Percentiles rank a stretch among this genome's conserved stretches.
These are phyloP conservation scores for Bodo saltans DNA, from an alignment of 78 protist species.

Conservation along the genomic window DNA sequence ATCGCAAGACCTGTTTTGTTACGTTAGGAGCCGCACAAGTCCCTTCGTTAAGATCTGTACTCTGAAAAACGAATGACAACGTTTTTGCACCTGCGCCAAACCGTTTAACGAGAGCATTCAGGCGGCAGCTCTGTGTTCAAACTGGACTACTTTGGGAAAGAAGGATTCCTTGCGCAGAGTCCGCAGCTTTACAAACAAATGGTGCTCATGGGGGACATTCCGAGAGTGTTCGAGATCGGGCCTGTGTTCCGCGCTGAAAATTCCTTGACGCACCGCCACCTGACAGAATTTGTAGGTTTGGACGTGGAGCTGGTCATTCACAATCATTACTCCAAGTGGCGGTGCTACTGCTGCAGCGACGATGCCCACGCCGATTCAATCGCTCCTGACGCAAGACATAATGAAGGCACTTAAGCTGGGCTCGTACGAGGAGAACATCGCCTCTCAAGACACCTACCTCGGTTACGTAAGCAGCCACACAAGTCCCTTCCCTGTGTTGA, in stretches of 20 bases:
- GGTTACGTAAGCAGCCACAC: not conserved
- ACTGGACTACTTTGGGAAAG: slow-evolving; percentile 69
- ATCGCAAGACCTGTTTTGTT: too few relatives aligned
- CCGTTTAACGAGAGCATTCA: too few relatives aligned
- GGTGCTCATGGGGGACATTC: slow-evolving; percentile 89
- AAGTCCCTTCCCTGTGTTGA: slow-evolving; percentile 35
- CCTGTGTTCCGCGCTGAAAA: slow-evolving; percentile 97
- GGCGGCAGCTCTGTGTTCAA: slow-evolving; percentile 95
- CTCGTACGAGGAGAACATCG: not conserved
- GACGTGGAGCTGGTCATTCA: slow-evolving; percentile 96
- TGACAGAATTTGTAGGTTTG: slow-evolving; percentile 96
- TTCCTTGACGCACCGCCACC: slow-evolving; percentile 93
- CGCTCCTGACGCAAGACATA: slow-evolving; percentile 14
- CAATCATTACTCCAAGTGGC: slow-evolving; percentile 84
- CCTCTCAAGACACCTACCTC: not conserved
- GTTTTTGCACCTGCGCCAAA: too few relatives aligned
- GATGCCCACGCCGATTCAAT: slow-evolving; percentile 65
- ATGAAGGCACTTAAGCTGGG: not conserved
- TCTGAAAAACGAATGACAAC: too few relatives aligned
- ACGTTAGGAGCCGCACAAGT: too few relatives aligned
- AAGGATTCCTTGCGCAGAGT: slow-evolving; percentile 93
- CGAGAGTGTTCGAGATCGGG: slow-evolving; percentile 95
- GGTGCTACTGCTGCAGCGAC: slow-evolving; percentile 68
- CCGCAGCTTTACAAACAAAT: slow-evolving; percentile 99
- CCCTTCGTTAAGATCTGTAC: too few relatives aligned